A percentile compares a stretch with the other conserved stretches of the same genome.
Evolutionary conservation across 2,329 filamentous ascomycete species (phyloP).

Genomic region (Penicillium sp.): DNA sequence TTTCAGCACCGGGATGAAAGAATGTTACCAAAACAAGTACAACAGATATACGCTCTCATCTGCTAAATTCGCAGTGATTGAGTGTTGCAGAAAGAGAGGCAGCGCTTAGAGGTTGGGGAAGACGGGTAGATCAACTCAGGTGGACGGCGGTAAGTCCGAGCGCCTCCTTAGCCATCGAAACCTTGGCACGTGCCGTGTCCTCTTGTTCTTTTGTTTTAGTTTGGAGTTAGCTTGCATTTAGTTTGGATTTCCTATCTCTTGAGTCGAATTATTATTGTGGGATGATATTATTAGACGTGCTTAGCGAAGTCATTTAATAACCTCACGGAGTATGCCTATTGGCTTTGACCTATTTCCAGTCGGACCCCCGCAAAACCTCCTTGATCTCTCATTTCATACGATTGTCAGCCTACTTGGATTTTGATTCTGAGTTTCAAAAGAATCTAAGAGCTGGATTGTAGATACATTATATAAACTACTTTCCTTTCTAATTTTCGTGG

Average conservation of each 20-base stretch:
- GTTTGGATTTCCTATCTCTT: background rate
- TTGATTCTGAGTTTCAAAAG: no score
- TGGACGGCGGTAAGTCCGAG: constrained; percentile 20
- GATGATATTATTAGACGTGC: background rate
- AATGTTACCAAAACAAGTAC: background rate
- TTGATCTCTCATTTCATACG: background rate
- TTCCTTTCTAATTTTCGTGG: background rate
- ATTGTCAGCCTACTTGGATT: background rate
- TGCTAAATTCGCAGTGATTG: constrained; percentile 1
- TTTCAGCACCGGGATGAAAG: background rate
- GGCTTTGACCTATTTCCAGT: background rate
- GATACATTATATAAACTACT: background rate
- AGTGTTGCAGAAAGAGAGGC: background rate
- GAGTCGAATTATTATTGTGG: background rate
- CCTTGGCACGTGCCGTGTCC: constrained; percentile 10
- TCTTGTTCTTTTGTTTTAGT: background rate
- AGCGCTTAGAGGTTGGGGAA: constrained; percentile 20
- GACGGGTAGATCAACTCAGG: constrained; percentile 9
- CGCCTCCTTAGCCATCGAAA: constrained; percentile 9
- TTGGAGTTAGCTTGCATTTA: background rate
- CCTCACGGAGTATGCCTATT: background rate
- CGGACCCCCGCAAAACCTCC: background rate
- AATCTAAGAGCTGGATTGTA: background rate
- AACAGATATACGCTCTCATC: background rate
- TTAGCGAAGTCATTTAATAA: background rate